Conservation (phyloP, 106 monocot genomes). For the Chionographis japonica region DNA sequence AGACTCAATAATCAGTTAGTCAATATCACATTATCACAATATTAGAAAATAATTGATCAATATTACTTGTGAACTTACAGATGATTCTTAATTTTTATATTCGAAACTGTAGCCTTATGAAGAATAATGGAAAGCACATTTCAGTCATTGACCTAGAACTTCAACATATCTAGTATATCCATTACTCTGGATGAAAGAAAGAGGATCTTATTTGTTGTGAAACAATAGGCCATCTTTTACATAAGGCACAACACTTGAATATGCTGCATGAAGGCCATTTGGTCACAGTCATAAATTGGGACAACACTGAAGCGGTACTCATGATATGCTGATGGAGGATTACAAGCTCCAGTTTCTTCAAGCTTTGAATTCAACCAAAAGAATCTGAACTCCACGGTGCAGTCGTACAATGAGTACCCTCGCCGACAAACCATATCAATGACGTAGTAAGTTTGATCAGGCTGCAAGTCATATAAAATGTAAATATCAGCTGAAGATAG, state of each 20-base stretch:
- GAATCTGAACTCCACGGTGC: constrained; percentile 90
- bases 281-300: constrained; percentile 68
- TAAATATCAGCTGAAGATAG: background rate
- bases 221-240: constrained; percentile 83
- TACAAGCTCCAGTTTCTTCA: constrained; percentile 71
- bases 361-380: constrained; percentile 97
- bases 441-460: constrained; percentile 89
- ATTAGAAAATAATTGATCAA: no score
- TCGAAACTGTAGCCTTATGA: no score
- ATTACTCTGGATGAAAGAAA: constrained; percentile 8
- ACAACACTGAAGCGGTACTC: constrained; percentile 72
- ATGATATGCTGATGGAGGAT: constrained; percentile 79
- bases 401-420: constrained; percentile 91
- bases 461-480: constrained; percentile 40
- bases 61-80: no score
- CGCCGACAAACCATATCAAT: constrained; percentile 98
- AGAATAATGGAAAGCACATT: no score
- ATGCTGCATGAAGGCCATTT: constrained; percentile 66
- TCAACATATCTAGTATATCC: background rate
- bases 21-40: no score
- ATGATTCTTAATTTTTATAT: no score
- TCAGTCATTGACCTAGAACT: no score
- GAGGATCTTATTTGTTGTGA: constrained; percentile 77
- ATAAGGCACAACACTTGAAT: constrained; percentile 58
- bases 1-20: no score